phyloP scores from a whole-genome alignment of 2,329 filamentous ascomycete species.

The Biscogniauxia sp. region DNA sequence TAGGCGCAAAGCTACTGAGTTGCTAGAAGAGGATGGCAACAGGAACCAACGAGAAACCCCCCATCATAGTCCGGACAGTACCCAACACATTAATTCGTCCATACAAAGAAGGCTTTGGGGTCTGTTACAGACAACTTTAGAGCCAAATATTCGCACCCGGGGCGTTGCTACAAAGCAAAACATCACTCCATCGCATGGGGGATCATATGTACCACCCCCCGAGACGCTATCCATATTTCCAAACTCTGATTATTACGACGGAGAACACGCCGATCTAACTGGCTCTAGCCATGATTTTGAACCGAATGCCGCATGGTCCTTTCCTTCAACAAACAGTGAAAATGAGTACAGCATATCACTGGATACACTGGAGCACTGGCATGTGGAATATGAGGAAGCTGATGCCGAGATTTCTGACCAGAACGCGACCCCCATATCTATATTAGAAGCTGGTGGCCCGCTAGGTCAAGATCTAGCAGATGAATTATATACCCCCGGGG shows the following conservation, averaged over 20 bases:
- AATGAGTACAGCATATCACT: not conserved
- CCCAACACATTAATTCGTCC: conserved; percentile 8
- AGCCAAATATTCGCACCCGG: conserved; percentile 13
- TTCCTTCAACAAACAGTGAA: not conserved
- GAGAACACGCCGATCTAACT: not conserved
- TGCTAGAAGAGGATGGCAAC: conserved; percentile 6
- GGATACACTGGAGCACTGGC: not conserved
- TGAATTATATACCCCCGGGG: not conserved
- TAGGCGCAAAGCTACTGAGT: conserved; percentile 15
- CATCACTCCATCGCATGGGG: not conserved
- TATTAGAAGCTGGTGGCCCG: not conserved
- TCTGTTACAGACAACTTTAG: conserved; percentile 20
- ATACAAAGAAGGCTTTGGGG: conserved; percentile 24
- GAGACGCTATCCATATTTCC: not conserved
- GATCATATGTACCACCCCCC: not conserved
- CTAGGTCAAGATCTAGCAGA: not conserved
- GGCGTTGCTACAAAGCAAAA: conserved; percentile 4
- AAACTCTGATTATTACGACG: not conserved
- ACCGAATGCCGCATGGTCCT: not conserved
- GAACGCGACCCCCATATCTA: not conserved
- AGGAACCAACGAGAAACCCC: not conserved
- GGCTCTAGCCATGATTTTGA: not conserved
- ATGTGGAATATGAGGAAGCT: conserved; percentile 1
- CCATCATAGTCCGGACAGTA: not conserved
- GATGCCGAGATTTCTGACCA: not conserved